Conservation (phyloP, 2,329 filamentous ascomycete genomes). For the Ophiostoma piceae region DNA sequence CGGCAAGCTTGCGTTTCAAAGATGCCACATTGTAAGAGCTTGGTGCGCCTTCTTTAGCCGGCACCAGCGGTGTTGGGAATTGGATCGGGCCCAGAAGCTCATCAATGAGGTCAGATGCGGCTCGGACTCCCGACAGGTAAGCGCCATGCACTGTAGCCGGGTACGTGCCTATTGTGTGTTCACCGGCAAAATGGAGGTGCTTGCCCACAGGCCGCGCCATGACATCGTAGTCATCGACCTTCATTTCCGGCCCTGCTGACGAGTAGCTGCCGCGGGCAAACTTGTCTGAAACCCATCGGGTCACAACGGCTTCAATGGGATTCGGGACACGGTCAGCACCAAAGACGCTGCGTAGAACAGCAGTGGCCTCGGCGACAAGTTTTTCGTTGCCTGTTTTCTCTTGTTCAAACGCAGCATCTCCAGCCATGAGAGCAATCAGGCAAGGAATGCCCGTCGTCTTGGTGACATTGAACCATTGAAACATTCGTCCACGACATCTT, state of each 20-base stretch:
- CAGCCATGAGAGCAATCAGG: slow-evolving; percentile 89
- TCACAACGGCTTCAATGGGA: slow-evolving; percentile 81
- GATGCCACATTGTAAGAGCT: background rate
- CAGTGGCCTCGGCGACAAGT: slow-evolving; percentile 74
- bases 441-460: slow-evolving; percentile 84
- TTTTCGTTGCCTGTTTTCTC: slow-evolving; percentile 70
- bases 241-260: slow-evolving; percentile 77
- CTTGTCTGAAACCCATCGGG: slow-evolving; percentile 82
- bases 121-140: slow-evolving; percentile 86
- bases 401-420: slow-evolving; percentile 84
- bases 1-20: slow-evolving; percentile 50
- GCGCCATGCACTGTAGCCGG: slow-evolving; percentile 96
- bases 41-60: slow-evolving; percentile 50
- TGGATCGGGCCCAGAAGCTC: slow-evolving; percentile 75
- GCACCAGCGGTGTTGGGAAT: slow-evolving; percentile 69
- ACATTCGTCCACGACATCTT: slow-evolving; percentile 79
- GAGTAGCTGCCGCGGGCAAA: slow-evolving; percentile 96
- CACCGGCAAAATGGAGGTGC: slow-evolving; percentile 90
- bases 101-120: slow-evolving; percentile 79
- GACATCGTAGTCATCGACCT: slow-evolving; percentile 80
- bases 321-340: slow-evolving; percentile 59
- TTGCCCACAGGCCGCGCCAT: slow-evolving; percentile 75
- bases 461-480: slow-evolving; percentile 95
- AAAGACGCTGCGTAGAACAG: slow-evolving; percentile 72
- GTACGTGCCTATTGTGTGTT: slow-evolving; percentile 92